These are phyloP conservation scores for Trypanosoma cruzi DNA, from an alignment of 208 protist species.

Conservation along the genomic window DNA sequence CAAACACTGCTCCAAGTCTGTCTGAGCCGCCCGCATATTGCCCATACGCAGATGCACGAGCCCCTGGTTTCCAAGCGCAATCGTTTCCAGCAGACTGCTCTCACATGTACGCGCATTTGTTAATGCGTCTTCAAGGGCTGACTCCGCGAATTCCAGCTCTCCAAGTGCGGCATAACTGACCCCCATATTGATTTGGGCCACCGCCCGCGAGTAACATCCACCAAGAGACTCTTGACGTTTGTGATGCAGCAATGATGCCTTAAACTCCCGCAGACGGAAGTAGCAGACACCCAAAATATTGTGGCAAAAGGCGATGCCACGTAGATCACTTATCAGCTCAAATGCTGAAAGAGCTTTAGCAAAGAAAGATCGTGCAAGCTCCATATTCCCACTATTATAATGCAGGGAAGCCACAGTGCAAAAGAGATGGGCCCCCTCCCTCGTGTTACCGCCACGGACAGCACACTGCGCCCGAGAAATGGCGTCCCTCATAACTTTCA, in stretches of 20 bases:
- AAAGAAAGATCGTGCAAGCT: conserved; percentile 58
- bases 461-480: conserved; percentile 64
- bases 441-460: conserved; percentile 50
- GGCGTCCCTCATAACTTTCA: conserved; percentile 58
- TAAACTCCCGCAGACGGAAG: conserved; percentile 70
- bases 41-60: conserved; percentile 71
- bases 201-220: conserved; percentile 68
- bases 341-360: conserved; percentile 57
- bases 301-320: conserved; percentile 79
- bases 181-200: conserved; percentile 89
- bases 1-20: conserved; percentile 79
- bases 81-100: conserved; percentile 75
- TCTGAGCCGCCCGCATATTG: conserved; percentile 80
- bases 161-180: conserved; percentile 83
- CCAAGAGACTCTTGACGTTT: conserved; percentile 85
- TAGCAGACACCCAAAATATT: conserved; percentile 86
- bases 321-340: conserved; percentile 47
- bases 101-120: conserved; percentile 57
- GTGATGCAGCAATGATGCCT: conserved; percentile 79
- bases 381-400: conserved; percentile 87
- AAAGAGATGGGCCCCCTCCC: conserved; percentile 53
- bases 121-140: conserved; percentile 78
- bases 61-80: conserved; percentile 83
- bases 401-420: conserved; percentile 63
- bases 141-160: conserved; percentile 77